Evolutionary conservation across 345 rosid genomes (phyloP), one percentile per base, ranked within the genome.

Genomic region (Pistacia atlantica): DNA sequence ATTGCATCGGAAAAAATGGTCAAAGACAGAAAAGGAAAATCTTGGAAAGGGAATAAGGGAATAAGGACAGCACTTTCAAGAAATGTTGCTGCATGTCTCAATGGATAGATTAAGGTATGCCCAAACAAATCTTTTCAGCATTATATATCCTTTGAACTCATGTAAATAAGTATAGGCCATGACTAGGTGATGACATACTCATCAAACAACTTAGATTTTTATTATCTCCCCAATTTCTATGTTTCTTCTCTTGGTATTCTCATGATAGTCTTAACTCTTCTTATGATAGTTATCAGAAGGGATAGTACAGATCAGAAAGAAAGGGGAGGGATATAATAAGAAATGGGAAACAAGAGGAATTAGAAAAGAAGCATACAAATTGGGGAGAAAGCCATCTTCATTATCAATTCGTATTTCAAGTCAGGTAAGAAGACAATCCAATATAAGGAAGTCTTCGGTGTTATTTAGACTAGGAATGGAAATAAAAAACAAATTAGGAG

Each of bases 41-140:
- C 96, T 96, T 66, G 78, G 77, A 45, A 88, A 87, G 80, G 99
- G 99, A 77, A 59, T 92, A 25, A 82, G n/a, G n/a, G n/a, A n/a
- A n/a, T n/a, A n/a, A n/a, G n/a, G 82, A 77, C 95, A 93, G 77
- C 97, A 90, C 72, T 78, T 89, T 83, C 97, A 96, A 84, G 93
- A 92, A 73, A 81, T 80, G 84, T 71, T 89, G 69, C 85, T 93
- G 82, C 78, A 71, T 38, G 83, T 83, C 64, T 90, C 96, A 33
- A 48, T 89, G 76, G 95, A 90, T 65, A 84, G 59, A 71, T 77
- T 78, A 79, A 88, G 98, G 97, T 96, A 81, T 71, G 71, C 54
- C 72, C 48, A 25, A 8, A 49, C 11, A 6, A 55, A 64, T 67
- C 14, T 48, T 11, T 28, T 74, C 11, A 11, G 20, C 69, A 72